Evolutionary conservation across 495 filamentous ascomycete species (phyloP).

Genomic region (Aspergillus carlsbadensis): DNA sequence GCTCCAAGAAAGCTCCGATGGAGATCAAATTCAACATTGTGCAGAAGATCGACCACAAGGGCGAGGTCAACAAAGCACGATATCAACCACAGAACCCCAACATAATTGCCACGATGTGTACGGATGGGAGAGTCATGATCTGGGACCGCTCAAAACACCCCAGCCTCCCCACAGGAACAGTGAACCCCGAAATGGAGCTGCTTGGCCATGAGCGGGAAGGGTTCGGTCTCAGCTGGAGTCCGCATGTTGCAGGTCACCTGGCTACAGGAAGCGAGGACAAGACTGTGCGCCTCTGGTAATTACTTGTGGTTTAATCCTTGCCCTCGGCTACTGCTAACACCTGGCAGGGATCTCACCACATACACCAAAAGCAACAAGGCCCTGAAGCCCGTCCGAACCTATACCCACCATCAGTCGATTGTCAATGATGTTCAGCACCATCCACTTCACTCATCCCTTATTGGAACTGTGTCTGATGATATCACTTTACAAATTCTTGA

Average conservation of each 20-base stretch:
- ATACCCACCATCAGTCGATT: constrained; percentile 83
- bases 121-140: constrained; percentile 82
- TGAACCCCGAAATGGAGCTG: constrained; percentile 80
- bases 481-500: constrained; percentile 91
- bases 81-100: constrained; percentile 98
- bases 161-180: constrained; percentile 64
- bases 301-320: neutral
- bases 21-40: constrained; percentile 80
- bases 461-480: constrained; percentile 95
- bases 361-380: constrained; percentile 68
- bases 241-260: constrained; percentile 76
- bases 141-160: constrained; percentile 96
- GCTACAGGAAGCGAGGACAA: constrained; percentile 88
- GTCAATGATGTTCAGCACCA: constrained; percentile 98
- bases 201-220: constrained; percentile 86
- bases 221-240: constrained; percentile 94
- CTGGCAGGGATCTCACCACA: constrained; percentile 70
- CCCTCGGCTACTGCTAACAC: constrained; percentile 11
- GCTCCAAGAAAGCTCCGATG: constrained; percentile 63
- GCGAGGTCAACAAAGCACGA: constrained; percentile 97
- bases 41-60: constrained; percentile 94
- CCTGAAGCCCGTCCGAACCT: constrained; percentile 67
- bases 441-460: constrained; percentile 73
- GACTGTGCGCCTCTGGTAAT: constrained; percentile 87
- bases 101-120: constrained; percentile 91